Conservation (phyloP, 2,329 filamentous ascomycete genomes). For the Aspergillus eucalypticola region DNA sequence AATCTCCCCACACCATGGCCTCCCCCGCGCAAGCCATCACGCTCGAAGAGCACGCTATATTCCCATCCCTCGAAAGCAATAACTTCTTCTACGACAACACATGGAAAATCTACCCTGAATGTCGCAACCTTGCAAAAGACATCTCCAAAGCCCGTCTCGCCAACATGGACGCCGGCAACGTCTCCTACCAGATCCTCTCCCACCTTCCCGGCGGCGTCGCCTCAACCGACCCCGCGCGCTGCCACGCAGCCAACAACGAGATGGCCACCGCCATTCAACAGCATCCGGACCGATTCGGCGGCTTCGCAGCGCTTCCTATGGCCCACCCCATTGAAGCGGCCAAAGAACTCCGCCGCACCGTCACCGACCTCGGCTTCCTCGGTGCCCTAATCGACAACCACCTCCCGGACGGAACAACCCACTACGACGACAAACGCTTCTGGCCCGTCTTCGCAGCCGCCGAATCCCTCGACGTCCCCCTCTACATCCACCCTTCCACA, state of each 20-base stretch:
- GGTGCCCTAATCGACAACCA: slow-evolving; percentile 52
- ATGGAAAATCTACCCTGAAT: slow-evolving; percentile 12
- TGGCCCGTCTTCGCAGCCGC: slow-evolving; percentile 47
- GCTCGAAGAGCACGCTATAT: slow-evolving; percentile 24
- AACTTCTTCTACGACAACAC: slow-evolving; percentile 15
- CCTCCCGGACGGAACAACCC: slow-evolving; percentile 29
- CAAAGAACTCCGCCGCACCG: slow-evolving; percentile 39
- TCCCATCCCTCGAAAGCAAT: slow-evolving; percentile 4
- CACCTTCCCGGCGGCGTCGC: slow-evolving; percentile 19
- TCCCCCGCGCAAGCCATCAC: slow-evolving; percentile 16
- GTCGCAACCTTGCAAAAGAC: slow-evolving; percentile 16
- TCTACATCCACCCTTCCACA: slow-evolving; percentile 55
- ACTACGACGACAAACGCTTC: slow-evolving; percentile 49
- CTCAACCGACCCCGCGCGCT: slow-evolving; percentile 4
- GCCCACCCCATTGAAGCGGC: slow-evolving; percentile 38
- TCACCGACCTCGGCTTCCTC: slow-evolving; percentile 49
- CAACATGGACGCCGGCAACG: slow-evolving; percentile 10
- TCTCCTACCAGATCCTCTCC: slow-evolving; percentile 14
- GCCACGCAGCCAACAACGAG: slow-evolving; percentile 33
- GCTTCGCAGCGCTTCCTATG: slow-evolving; percentile 48
- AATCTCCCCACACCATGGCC: slow-evolving; percentile 8
- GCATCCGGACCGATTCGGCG: slow-evolving; percentile 43
- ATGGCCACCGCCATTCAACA: slow-evolving; percentile 31
- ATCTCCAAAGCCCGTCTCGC: slow-evolving; percentile 10
- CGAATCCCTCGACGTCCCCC: slow-evolving; percentile 50